Evolutionary conservation across 2,329 filamentous ascomycete genomes (phyloP).

Genomic region (Sphaerostilbella broomeana): DNA sequence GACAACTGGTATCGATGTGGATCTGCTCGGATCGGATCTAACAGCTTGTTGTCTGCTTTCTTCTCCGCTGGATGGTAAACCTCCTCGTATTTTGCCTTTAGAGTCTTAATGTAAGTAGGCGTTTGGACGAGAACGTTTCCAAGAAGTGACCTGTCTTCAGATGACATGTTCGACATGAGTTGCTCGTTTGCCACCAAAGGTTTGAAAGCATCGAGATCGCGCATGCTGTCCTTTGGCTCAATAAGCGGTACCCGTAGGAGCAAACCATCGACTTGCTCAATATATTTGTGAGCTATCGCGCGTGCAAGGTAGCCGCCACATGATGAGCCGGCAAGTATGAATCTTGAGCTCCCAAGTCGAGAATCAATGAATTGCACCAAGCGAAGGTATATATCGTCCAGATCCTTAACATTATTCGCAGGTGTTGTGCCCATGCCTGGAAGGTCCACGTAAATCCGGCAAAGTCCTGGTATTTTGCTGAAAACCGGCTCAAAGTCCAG

Average conservation of each 20-base stretch:
- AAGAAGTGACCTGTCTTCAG: slow-evolving; percentile 7
- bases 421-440: slow-evolving; percentile 13
- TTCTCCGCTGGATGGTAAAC: slow-evolving; percentile 5
- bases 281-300: slow-evolving; percentile 10
- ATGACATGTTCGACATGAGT: slow-evolving; percentile 7
- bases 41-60: neutral
- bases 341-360: slow-evolving; percentile 4
- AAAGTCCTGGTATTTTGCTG: slow-evolving; percentile 8
- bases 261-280: slow-evolving; percentile 10
- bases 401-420: slow-evolving; percentile 2
- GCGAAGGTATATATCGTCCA: slow-evolving; percentile 10
- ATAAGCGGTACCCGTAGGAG: slow-evolving; percentile 14
- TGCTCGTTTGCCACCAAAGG: slow-evolving; percentile 8
- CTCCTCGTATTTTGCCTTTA: slow-evolving; percentile 7
- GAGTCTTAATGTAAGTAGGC: slow-evolving; percentile 3
- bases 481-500: slow-evolving; percentile 14
- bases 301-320: slow-evolving; percentile 14
- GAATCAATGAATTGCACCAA: slow-evolving; percentile 8
- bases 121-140: slow-evolving; percentile 13
- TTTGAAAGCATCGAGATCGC: slow-evolving; percentile 6
- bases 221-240: slow-evolving; percentile 9
- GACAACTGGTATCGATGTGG: slow-evolving; percentile 11
- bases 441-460: slow-evolving; percentile 13
- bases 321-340: slow-evolving; percentile 12
- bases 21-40: slow-evolving; percentile 9